Base-by-base conservation (phyloP, 345 rosid species). In the Brassica incana region DNA sequence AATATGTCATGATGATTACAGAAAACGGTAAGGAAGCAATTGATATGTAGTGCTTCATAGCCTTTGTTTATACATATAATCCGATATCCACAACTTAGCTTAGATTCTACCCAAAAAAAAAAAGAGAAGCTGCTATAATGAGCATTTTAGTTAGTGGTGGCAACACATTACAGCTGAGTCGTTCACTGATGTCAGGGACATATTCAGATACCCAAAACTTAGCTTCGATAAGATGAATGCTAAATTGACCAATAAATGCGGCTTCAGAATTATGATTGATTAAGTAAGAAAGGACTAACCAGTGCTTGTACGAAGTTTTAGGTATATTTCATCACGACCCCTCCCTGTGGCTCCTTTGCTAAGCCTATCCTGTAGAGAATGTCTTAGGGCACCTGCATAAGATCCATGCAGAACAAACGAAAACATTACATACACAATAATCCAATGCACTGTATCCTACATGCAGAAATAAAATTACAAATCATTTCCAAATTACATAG, bases 251-350 rank as follows among this genome's bases (percentile, higher is more conserved):
- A 59, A 27, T 10, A 66, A 52, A 71, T 23, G 15, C 27, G 69
- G 14, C 6, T 69, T 36, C 25, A 15, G 15, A 18, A 3, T 62
- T 70, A 56, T 70, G 79, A 65, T 15, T 30, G 40, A 20, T 25
- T 27, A 71, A 11, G 32, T 73, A 15, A 72, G 7, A 67, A 65
- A 78, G 15, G 16, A 64, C 83, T 27, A 70, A 95, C 99, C 98
- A 74, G 99, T 91, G 82, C 99, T 95, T 14, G 99, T 91, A 61
- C 91, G 96, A 56, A 95, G 90, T 85, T 90, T 95, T 72, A 95
- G 78, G 86, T 91, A 83, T 75, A 95, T 93, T 83, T 93, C 97
- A 85, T 91, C 97, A 54, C 89, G 90, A 67, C 84, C 74, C 80
- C 83, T 90, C 80, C 98, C 98, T 0, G 96, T 77, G 6, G 93